Percentiles rank a stretch among this genome's conserved stretches.
phyloP scores from a whole-genome alignment of 257 asterid genomes.

The Paulownia fortunei region DNA sequence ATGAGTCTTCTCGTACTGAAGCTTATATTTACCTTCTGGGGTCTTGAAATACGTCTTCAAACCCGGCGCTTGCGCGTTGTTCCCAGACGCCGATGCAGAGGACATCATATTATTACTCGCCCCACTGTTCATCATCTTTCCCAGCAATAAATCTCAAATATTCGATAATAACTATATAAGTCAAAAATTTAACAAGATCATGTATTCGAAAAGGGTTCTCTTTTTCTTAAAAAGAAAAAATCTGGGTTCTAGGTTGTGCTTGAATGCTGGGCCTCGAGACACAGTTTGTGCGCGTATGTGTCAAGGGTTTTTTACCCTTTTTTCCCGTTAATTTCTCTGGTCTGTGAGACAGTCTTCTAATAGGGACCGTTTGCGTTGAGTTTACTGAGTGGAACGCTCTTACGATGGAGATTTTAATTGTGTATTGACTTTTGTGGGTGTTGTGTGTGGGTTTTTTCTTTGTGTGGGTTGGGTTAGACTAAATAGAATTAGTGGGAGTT shows the following conservation, averaged over 20 bases:
- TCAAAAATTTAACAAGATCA: conserved; percentile 36
- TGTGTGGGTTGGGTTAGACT: neutral
- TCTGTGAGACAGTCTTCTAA: neutral
- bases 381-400: neutral
- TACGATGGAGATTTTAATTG: conserved; percentile 30
- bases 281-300: conserved; percentile 29
- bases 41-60: conserved; percentile 97
- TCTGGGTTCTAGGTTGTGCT: conserved; percentile 31
- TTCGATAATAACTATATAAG: conserved; percentile 17
- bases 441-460: neutral
- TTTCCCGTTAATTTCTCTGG: conserved; percentile 6
- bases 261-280: conserved; percentile 30
- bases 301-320: conserved; percentile 18
- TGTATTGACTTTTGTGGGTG: conserved; percentile 28
- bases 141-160: conserved; percentile 28
- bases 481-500: neutral
- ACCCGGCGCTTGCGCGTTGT: conserved; percentile 75
- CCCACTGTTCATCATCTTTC: conserved; percentile 54
- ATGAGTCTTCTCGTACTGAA: conserved; percentile 94
- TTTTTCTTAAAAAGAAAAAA: too few species aligned
- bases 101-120: conserved; percentile 66
- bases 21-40: conserved; percentile 95
- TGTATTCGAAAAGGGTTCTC: conserved; percentile 23
- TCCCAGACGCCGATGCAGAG: conserved; percentile 71
- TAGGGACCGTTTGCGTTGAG: conserved; percentile 1